phyloP scores from a whole-genome alignment of 306 rosid species.

The Astragalus membranaceus region DNA sequence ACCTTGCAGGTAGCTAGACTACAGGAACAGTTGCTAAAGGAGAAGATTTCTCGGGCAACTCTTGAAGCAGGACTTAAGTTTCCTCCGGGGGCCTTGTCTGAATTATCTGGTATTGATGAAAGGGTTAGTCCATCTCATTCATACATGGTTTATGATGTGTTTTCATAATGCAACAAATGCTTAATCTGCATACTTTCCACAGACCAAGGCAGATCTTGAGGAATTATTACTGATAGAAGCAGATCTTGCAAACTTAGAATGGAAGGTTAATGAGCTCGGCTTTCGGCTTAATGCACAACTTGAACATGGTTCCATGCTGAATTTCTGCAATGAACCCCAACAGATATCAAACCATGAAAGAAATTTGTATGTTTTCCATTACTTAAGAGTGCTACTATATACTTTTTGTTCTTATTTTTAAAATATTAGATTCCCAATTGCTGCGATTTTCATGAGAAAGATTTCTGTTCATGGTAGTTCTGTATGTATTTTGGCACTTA shows the following conservation, averaged over 20 bases:
- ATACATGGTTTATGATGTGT: not conserved
- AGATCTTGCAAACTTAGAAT: constrained; percentile 48
- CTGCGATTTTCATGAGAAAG: not conserved
- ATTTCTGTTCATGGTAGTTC: not conserved
- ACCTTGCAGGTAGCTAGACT: constrained; percentile 59
- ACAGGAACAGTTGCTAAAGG: constrained; percentile 64
- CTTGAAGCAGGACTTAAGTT: constrained; percentile 36
- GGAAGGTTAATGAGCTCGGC: constrained; percentile 47
- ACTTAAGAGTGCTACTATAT: not conserved
- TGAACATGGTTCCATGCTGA: constrained; percentile 22
- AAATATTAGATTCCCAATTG: not conserved
- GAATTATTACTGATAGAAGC: constrained; percentile 54
- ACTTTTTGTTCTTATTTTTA: constrained; percentile 4
- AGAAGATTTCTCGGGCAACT: constrained; percentile 48
- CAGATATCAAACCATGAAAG: constrained; percentile 27
- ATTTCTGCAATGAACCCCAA: constrained; percentile 14
- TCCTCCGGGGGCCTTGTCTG: constrained; percentile 27
- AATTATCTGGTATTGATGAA: constrained; percentile 44
- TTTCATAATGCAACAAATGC: constrained; percentile 12
- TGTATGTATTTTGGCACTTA: too few species aligned
- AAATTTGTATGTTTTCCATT: constrained; percentile 43
- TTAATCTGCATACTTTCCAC: constrained; percentile 27
- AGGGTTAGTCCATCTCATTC: constrained; percentile 34
- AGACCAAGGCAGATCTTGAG: constrained; percentile 62
- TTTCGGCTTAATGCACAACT: constrained; percentile 50